These are phyloP conservation scores for Daedaleopsis nitida DNA, from an alignment of 768 basidiomycete genomes.

Conservation along the genomic window DNA sequence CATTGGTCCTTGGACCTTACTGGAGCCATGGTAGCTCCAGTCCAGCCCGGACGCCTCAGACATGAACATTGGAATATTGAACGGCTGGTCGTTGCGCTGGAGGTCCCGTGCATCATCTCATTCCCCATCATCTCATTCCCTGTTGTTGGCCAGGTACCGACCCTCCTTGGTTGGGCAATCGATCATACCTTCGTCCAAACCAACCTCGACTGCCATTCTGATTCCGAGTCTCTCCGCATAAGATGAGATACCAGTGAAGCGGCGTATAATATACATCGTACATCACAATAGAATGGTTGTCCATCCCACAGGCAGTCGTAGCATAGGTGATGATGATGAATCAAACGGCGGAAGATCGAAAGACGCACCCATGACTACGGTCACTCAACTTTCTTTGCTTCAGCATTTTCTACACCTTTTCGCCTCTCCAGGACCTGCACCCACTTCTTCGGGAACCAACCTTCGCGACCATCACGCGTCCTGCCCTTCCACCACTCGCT, in stretches of 20 bases:
- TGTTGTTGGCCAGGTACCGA: too few relatives aligned
- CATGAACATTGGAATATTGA: too few relatives aligned
- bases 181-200: too few relatives aligned
- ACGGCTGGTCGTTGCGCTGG: too few relatives aligned
- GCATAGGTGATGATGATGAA: not conserved
- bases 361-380: not conserved
- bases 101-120: too few relatives aligned
- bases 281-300: not conserved
- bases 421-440: conserved; percentile 69
- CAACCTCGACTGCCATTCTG: too few relatives aligned
- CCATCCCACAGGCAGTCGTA: not conserved
- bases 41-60: too few relatives aligned
- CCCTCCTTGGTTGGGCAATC: too few relatives aligned
- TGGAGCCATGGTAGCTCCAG: too few relatives aligned
- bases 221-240: too few relatives aligned
- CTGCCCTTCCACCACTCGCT: conserved; percentile 96
- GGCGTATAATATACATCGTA: not conserved
- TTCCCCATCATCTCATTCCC: too few relatives aligned
- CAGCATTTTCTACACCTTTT: conserved; percentile 32
- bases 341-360: not conserved
- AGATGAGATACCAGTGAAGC: not conserved
- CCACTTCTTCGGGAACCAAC: conserved; percentile 94
- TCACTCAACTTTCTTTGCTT: conserved; percentile 45
- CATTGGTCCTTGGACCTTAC: too few relatives aligned
- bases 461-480: conserved; percentile 86